phyloP scores from a whole-genome alignment of 1,284 basidiomycete species.

The Phellopilus nigrolimitatus region DNA sequence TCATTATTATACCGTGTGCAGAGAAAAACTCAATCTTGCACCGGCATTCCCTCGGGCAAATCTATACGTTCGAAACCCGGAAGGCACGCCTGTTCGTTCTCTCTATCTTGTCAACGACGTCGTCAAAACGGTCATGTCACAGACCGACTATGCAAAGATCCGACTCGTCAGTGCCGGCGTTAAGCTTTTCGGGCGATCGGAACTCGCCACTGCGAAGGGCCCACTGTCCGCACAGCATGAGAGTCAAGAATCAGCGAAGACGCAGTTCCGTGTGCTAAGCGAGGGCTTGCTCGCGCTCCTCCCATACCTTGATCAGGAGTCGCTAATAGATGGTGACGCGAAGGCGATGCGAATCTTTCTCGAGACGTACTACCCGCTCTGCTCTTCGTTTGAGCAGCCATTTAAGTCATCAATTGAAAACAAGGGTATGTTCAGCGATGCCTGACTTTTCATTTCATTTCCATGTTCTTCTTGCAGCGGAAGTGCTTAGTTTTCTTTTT shows the following conservation, averaged over 20 bases:
- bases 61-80: slow-evolving; percentile 84
- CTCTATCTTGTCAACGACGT: slow-evolving; percentile 88
- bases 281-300: slow-evolving; percentile 84
- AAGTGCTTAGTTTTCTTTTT: slow-evolving; percentile 30
- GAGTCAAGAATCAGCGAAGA: slow-evolving; percentile 49
- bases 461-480: slow-evolving; percentile 13
- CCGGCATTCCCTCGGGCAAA: slow-evolving; percentile 68
- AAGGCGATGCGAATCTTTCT: slow-evolving; percentile 63
- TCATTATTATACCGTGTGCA: slow-evolving; percentile 5
- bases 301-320: slow-evolving; percentile 65
- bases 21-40: slow-evolving; percentile 71
- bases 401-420: slow-evolving; percentile 48
- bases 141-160: slow-evolving; percentile 84
- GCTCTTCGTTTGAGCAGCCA: slow-evolving; percentile 53
- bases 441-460: slow-evolving; percentile 12
- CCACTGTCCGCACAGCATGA: slow-evolving; percentile 2
- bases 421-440: slow-evolving; percentile 39
- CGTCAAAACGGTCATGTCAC: slow-evolving; percentile 72
- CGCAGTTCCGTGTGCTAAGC: slow-evolving; percentile 74
- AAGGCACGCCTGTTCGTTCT: slow-evolving; percentile 73
- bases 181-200: slow-evolving; percentile 61
- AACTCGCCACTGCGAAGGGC: slow-evolving; percentile 27
- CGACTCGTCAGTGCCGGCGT: slow-evolving; percentile 90
- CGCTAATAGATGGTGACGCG: slow-evolving; percentile 61
- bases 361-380: slow-evolving; percentile 74